A percentile compares a stretch with the other conserved stretches of the same genome.
Evolutionary conservation across 371 early-diverging fungal genomes (phyloP).

Genomic region (Choanephora cucurbitarum): DNA sequence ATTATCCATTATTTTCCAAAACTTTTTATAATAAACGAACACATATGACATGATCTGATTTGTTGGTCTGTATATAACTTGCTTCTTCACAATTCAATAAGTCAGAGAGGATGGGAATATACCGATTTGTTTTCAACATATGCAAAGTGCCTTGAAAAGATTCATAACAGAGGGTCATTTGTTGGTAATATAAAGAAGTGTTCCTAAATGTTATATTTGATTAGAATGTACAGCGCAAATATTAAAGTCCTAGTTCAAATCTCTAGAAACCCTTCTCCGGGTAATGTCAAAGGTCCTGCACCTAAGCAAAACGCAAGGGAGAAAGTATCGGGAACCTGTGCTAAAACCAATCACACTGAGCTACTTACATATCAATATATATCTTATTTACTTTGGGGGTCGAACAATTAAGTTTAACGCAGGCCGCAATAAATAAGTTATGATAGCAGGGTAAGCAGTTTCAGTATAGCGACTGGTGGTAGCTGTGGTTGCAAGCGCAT

Average conservation of each 20-base stretch:
- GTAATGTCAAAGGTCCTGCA: slow-evolving; percentile 3
- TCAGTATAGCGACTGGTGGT: slow-evolving; percentile 2
- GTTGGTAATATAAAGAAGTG: background rate
- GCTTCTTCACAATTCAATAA: slow-evolving; percentile 2
- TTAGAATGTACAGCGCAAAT: background rate
- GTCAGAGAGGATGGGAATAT: slow-evolving; percentile 2
- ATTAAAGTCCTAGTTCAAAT: slow-evolving; percentile 1
- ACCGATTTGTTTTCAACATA: slow-evolving; percentile 1
- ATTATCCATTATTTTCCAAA: slow-evolving; percentile 1
- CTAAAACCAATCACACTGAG: slow-evolving; percentile 2
- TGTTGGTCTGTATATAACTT: slow-evolving; percentile 2
- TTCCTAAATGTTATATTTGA: too few species aligned
- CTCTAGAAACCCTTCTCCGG: slow-evolving; percentile 3
- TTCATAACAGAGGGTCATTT: slow-evolving; percentile 2
- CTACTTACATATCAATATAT: slow-evolving; percentile 2
- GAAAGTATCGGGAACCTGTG: slow-evolving; percentile 2
- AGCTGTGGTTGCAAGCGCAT: slow-evolving; percentile 2
- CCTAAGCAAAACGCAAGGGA: slow-evolving; percentile 2
- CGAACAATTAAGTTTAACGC: slow-evolving; percentile 3
- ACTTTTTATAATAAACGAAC: slow-evolving; percentile 1
- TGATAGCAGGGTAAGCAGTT: slow-evolving; percentile 1
- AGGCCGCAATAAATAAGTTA: background rate
- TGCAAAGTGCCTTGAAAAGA: background rate
- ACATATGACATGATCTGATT: slow-evolving; percentile 1
- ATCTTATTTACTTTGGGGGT: slow-evolving; percentile 1